Evolutionary conservation across 2,329 filamentous ascomycete species (phyloP), one percentile per base, ranked within the genome.

Genomic region (Colletotrichum coccodes): DNA sequence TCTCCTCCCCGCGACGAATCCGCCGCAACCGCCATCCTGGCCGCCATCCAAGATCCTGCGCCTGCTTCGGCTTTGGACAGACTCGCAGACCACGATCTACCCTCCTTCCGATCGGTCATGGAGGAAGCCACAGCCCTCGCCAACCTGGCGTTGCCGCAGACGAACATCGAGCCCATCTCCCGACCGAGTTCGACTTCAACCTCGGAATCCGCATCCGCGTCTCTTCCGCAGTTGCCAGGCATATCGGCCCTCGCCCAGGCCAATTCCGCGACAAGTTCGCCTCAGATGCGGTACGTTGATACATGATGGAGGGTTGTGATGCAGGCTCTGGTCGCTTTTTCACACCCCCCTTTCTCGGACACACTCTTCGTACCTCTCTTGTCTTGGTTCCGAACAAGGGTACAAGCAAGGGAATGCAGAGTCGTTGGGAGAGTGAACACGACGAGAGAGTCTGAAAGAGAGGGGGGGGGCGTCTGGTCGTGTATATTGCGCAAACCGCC

Each of bases 151-250:
- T 57, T 54, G 64, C 71, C 78, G 42, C 78, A 81, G 40, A 76
- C 78, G 11, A 64, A 38, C 53, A 60, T 69, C 34, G 70, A 89
- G 70, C 79, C 83, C 21, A 83, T 86, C 67, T 86, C 86, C 34
- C 81, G 83, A 72, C 84, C 84, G 26, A 83, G 81, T 72, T 86
- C 86, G 36, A 83, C 83, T 3, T 85, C 86, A 4, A 83, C 84
- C 5, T 58, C 54, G 26, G 54, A 58, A 44, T 58, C 54, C 4
- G 54, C 54, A 30, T 65, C 65, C 6, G 65, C 79, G 21, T 83
- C 83, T 18, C 75, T 82, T 64, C 79, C 81, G 18, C 85, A 87
- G 47, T 76, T 87, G 44, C 80, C 85, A 9, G 81, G 80, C 38
- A 82, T 87, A 36, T 79, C 83, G 14, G 78, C 83, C 4, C 77